These are phyloP conservation scores for Meyerozyma guilliermondii DNA, from an alignment of 1,139 yeast genomes.

Conservation along the genomic window DNA sequence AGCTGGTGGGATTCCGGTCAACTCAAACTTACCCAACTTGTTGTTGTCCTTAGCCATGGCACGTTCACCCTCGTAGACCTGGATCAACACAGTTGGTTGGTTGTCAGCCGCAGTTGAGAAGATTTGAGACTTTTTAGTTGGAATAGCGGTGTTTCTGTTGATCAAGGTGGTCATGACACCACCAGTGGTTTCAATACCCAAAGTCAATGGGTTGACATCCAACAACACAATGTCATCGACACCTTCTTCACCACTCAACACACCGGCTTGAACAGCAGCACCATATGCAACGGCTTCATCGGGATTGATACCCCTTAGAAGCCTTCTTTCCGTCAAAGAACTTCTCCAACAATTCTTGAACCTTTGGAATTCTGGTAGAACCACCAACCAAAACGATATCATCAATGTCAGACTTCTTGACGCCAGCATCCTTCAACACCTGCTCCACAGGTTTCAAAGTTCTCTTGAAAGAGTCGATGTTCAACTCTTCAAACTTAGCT, in stretches of 20 bases:
- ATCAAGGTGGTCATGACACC: constrained; percentile 47
- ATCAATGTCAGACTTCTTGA: constrained; percentile 76
- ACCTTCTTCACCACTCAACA: constrained; percentile 69
- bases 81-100: constrained; percentile 45
- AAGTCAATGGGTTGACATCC: constrained; percentile 46
- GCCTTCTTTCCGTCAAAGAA: constrained; percentile 92
- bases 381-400: constrained; percentile 97
- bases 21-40: constrained; percentile 42
- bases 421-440: constrained; percentile 84
- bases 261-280: constrained; percentile 83
- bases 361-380: constrained; percentile 97
- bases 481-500: constrained; percentile 93
- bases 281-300: constrained; percentile 63
- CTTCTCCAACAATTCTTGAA: constrained; percentile 81
- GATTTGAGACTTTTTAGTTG: constrained; percentile 45
- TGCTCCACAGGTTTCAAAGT: constrained; percentile 92
- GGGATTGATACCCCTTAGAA: constrained; percentile 92
- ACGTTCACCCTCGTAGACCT: constrained; percentile 47
- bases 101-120: constrained; percentile 46
- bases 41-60: constrained; percentile 43
- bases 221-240: constrained; percentile 45
- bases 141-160: constrained; percentile 45
- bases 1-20: constrained; percentile 45
- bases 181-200: constrained; percentile 47
- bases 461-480: constrained; percentile 80